Evolutionary conservation across 129 eudicot genomes (phyloP).

Genomic region (Flaveria brownii): DNA sequence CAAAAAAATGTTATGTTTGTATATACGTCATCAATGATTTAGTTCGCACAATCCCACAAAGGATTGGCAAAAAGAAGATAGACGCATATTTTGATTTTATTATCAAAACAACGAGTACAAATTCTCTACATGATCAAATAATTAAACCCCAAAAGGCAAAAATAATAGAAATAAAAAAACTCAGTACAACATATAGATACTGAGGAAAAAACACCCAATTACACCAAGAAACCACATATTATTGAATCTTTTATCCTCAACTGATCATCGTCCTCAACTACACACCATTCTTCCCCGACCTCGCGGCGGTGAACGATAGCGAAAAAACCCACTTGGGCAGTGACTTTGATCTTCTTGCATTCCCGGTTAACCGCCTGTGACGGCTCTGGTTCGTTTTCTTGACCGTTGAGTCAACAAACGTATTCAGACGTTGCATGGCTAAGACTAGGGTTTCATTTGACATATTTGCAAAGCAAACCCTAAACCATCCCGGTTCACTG

Average conservation of each 20-base stretch:
- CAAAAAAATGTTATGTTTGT: no score
- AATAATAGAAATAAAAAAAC: no score
- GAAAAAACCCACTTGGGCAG: conserved; percentile 92
- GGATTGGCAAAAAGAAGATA: neutral
- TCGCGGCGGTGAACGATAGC: conserved; percentile 61
- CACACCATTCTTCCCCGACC: conserved; percentile 40
- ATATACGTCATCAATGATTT: neutral
- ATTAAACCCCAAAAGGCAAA: neutral
- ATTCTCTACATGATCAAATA: conserved; percentile 14
- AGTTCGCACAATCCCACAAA: neutral
- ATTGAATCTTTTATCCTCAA: neutral
- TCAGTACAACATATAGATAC: no score
- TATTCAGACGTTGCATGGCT: conserved; percentile 59
- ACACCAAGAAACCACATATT: conserved; percentile 6
- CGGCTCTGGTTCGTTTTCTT: conserved; percentile 18
- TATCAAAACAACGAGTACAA: conserved; percentile 4
- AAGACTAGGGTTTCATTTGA: conserved; percentile 60
- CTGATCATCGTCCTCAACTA: conserved; percentile 11
- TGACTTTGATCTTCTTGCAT: conserved; percentile 49
- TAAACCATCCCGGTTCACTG: conserved; percentile 94
- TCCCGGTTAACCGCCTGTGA: conserved; percentile 28
- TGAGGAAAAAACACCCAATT: no score
- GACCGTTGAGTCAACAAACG: conserved; percentile 34
- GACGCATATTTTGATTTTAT: neutral
- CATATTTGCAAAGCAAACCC: conserved; percentile 96